Evolutionary conservation across 257 asterid genomes (phyloP).

Genomic region (Solanum chilense): DNA sequence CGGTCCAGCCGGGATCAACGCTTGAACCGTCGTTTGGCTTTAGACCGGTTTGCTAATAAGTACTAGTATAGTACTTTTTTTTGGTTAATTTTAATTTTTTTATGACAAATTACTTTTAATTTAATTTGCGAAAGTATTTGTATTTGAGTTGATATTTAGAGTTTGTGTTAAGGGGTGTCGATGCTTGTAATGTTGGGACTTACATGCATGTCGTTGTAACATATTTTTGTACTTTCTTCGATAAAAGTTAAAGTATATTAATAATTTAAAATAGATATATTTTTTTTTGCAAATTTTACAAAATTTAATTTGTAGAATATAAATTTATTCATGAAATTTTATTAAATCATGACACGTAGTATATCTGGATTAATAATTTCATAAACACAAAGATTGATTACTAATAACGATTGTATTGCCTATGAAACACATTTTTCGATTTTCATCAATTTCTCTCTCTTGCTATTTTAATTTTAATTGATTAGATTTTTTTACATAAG

Average conservation of each 20-base stretch:
- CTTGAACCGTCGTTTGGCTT: background rate
- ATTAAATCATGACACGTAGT: background rate
- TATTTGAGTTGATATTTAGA: background rate
- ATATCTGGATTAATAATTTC: background rate
- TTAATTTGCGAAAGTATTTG: background rate
- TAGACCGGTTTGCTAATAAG: background rate
- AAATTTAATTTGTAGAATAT: rapidly evolving
- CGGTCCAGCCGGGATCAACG: slow-evolving; percentile 17
- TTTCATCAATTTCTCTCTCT: background rate
- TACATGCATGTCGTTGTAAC: background rate
- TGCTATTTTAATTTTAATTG: background rate
- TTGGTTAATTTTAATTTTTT: background rate
- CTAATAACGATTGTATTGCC: background rate
- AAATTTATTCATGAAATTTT: too few species aligned
- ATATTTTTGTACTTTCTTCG: background rate
- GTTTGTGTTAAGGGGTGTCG: background rate
- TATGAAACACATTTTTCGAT: background rate
- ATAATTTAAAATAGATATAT: too few species aligned
- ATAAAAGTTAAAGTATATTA: background rate
- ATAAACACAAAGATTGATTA: too few species aligned
- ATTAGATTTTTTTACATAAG: background rate
- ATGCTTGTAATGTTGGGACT: background rate
- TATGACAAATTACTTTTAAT: background rate
- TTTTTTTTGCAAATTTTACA: rapidly evolving
- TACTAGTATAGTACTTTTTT: background rate